Conservation (phyloP, 352 stramenopile genomes). For the Globisporangium radiosum region DNA sequence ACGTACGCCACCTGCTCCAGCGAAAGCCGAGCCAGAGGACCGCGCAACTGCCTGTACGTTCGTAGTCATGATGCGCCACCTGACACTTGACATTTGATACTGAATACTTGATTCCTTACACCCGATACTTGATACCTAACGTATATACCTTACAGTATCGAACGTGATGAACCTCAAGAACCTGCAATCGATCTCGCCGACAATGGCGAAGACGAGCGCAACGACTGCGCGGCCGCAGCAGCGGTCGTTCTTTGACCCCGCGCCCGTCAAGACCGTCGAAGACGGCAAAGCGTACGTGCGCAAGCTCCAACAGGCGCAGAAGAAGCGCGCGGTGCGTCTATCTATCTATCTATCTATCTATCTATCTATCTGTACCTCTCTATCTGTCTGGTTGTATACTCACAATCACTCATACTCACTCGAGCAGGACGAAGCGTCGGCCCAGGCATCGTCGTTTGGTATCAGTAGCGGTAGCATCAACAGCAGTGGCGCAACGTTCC, state of each 20-base stretch:
- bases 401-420: not conserved
- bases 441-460: constrained; percentile 41
- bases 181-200: constrained; percentile 39
- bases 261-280: constrained; percentile 58
- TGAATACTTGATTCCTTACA: no score
- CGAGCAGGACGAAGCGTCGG: constrained; percentile 35
- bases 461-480: constrained; percentile 19
- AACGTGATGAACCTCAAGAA: constrained; percentile 56
- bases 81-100: no score
- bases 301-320: constrained; percentile 45
- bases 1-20: constrained; percentile 8
- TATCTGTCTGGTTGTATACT: not conserved
- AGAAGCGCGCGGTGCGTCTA: constrained; percentile 20
- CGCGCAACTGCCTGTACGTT: constrained; percentile 30
- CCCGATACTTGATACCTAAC: no score
- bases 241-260: constrained; percentile 72
- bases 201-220: constrained; percentile 25
- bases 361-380: not conserved
- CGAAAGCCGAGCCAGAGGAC: constrained; percentile 14
- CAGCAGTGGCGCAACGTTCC: constrained; percentile 21
- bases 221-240: constrained; percentile 6
- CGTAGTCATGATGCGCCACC: no score
- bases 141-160: constrained; percentile 27
- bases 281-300: constrained; percentile 70
- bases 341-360: not conserved